Evolutionary conservation across 2,329 filamentous ascomycete species (phyloP).

Genomic region (Phialocephala subalpina): DNA sequence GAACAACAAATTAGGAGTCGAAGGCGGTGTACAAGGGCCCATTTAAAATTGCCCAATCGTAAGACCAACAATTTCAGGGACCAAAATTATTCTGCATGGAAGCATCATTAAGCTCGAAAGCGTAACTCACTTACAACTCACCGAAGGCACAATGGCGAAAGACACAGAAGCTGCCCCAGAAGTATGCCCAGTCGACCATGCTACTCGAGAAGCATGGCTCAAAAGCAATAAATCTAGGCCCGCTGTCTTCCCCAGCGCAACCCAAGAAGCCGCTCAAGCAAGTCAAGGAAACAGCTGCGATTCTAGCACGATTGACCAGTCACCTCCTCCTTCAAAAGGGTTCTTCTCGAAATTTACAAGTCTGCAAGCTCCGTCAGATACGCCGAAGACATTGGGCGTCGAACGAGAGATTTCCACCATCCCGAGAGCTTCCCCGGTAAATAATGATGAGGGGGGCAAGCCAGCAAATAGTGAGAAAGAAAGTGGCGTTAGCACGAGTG

Average conservation of each 20-base stretch:
- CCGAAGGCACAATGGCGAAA: conserved; percentile 37
- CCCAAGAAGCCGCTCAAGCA: conserved; percentile 41
- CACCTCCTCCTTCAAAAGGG: conserved; percentile 44
- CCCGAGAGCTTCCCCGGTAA: conserved; percentile 64
- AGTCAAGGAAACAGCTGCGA: conserved; percentile 46
- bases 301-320: conserved; percentile 46
- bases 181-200: conserved; percentile 89
- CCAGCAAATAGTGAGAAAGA: conserved; percentile 82
- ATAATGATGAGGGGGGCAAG: conserved; percentile 48
- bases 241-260: conserved; percentile 36
- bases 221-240: conserved; percentile 43
- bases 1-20: conserved; percentile 20
- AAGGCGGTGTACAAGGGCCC: neutral
- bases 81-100: conserved; percentile 28
- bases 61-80: conserved; percentile 7
- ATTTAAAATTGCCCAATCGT: neutral
- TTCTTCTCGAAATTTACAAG: conserved; percentile 35
- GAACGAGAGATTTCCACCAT: conserved; percentile 83
- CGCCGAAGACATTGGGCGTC: conserved; percentile 58
- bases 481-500: conserved; percentile 71
- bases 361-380: conserved; percentile 21
- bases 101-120: conserved; percentile 24
- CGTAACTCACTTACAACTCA: conserved; percentile 5
- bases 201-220: conserved; percentile 88
- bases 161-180: conserved; percentile 43